phyloP scores from a whole-genome alignment of 192 early-diverging fungal species.

The Thamnidium elegans region DNA sequence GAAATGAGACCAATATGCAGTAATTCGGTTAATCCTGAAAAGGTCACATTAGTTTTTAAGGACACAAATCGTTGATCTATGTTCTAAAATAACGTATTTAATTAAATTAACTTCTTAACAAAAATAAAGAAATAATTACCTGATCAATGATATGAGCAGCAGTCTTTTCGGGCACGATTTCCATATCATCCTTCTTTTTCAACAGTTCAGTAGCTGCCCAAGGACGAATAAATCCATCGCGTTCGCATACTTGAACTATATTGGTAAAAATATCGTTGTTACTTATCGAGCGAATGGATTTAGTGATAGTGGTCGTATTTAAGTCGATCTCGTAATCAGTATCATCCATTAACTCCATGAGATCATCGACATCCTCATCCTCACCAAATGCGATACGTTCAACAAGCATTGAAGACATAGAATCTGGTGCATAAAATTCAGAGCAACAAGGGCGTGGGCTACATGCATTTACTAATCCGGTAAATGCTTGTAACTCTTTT shows the following conservation, averaged over 20 bases:
- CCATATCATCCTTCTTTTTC: constrained; percentile 1
- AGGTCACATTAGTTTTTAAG: constrained; percentile 15
- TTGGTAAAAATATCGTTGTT: constrained; percentile 26
- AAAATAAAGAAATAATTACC: not conserved
- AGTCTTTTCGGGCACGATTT: not conserved
- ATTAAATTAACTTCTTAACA: not conserved
- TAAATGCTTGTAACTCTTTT: constrained; percentile 30
- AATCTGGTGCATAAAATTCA: constrained; percentile 22
- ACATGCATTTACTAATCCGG: constrained; percentile 35
- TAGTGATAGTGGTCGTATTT: constrained; percentile 22
- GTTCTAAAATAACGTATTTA: constrained; percentile 17
- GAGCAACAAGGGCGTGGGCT: constrained; percentile 25
- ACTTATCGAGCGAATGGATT: constrained; percentile 26
- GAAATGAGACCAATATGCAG: constrained; percentile 31
- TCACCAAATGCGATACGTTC: constrained; percentile 11
- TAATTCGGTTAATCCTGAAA: constrained; percentile 14
- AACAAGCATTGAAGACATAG: constrained; percentile 5
- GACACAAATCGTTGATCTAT: constrained; percentile 26
- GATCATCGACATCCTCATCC: constrained; percentile 9
- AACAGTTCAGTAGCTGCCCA: constrained; percentile 6
- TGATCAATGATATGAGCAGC: constrained; percentile 6
- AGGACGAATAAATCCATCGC: constrained; percentile 19
- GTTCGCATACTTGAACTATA: constrained; percentile 27
- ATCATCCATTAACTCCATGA: constrained; percentile 29
- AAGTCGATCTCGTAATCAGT: constrained; percentile 14